These are phyloP conservation scores for Cercospora beticola DNA, from an alignment of 2,329 filamentous ascomycete species.

Conservation along the genomic window DNA sequence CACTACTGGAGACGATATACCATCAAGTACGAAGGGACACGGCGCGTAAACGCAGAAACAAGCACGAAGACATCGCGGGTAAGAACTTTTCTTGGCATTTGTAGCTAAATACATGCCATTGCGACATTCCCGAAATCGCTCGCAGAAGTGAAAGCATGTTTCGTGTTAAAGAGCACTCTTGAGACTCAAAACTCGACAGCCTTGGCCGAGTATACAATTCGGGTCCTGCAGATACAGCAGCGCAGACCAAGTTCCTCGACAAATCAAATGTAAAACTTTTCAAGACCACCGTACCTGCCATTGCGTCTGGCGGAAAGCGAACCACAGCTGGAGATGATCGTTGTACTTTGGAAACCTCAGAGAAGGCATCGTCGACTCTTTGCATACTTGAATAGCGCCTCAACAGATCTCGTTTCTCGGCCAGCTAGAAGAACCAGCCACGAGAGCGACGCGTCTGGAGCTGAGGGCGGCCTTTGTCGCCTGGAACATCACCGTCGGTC, in stretches of 20 bases:
- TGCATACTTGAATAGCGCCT: not conserved
- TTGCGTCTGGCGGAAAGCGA: not conserved
- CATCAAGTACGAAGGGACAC: not conserved
- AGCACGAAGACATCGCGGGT: not conserved
- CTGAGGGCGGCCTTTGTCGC: not conserved
- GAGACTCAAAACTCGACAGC: not conserved
- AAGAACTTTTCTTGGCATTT: not conserved
- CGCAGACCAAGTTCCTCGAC: not conserved
- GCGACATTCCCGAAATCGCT: not conserved
- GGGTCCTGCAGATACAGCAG: not conserved
- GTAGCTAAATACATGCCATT: not conserved
- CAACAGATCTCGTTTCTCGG: fast-evolving
- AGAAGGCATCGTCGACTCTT: not conserved
- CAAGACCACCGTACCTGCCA: not conserved
- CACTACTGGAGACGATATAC: not conserved
- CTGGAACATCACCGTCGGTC: not conserved
- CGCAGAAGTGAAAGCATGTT: not conserved
- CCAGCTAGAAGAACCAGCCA: not conserved
- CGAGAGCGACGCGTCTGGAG: not conserved
- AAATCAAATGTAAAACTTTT: not conserved
- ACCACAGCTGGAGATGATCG: not conserved
- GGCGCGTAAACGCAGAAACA: not conserved
- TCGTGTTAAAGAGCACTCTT: not conserved
- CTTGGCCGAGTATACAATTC: not conserved
- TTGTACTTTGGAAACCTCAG: not conserved